Percentiles rank a stretch among this genome's conserved stretches.
Evolutionary conservation across 306 rosid species (phyloP).

Genomic region (Begonia loranthoides): DNA sequence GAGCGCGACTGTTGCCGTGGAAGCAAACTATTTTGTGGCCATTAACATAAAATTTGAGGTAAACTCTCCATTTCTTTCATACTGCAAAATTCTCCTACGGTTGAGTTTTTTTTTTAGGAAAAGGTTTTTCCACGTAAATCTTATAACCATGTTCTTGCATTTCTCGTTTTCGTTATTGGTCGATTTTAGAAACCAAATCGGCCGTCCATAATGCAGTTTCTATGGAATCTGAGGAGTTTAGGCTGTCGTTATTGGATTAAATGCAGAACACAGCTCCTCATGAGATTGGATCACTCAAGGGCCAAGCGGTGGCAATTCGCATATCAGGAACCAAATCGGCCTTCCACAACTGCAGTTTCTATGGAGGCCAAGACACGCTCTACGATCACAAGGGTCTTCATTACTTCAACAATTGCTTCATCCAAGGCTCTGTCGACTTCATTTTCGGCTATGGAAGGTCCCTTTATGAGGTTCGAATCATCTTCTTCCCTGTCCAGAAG

Average conservation of each 20-base stretch:
- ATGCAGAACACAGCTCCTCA: conserved; percentile 47
- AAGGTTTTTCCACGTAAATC: too few species aligned
- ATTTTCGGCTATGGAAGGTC: conserved; percentile 61
- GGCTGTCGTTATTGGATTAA: background rate
- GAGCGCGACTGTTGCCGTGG: conserved; percentile 57
- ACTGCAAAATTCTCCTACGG: too few species aligned
- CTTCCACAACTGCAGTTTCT: conserved; percentile 51
- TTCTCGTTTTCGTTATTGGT: too few species aligned
- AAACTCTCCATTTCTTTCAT: background rate
- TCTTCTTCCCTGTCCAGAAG: background rate
- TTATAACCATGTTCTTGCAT: too few species aligned
- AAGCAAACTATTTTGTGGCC: conserved; percentile 52
- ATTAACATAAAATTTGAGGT: conserved; percentile 66
- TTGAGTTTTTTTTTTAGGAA: too few species aligned
- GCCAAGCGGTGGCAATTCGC: conserved; percentile 52
- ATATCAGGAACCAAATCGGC: conserved; percentile 53
- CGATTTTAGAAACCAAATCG: too few species aligned
- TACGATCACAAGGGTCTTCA: conserved; percentile 76
- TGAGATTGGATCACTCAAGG: conserved; percentile 25
- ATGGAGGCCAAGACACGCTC: conserved; percentile 56
- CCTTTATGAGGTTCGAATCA: conserved; percentile 33
- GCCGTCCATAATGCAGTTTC: too few species aligned
- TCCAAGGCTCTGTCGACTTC: conserved; percentile 73
- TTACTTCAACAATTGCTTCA: conserved; percentile 44
- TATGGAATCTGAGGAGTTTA: too few species aligned